Conservation (phyloP, 2,329 filamentous ascomycete genomes). For the Leptographium lundbergii region DNA sequence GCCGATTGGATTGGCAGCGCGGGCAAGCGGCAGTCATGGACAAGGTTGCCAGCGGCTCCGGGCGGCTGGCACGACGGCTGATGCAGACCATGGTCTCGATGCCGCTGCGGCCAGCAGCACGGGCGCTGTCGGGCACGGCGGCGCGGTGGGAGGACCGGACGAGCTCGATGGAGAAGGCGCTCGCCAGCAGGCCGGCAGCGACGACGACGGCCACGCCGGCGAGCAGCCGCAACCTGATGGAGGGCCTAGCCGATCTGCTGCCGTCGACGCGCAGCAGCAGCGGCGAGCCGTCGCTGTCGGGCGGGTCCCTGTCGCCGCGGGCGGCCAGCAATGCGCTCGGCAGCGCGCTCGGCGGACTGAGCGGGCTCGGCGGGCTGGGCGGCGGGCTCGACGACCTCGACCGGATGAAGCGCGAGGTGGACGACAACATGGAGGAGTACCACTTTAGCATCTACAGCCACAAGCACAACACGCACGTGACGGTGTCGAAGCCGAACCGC, state of each 20-base stretch:
- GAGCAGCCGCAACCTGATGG: constrained; percentile 8
- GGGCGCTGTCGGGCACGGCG: background rate
- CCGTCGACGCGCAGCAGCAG: background rate
- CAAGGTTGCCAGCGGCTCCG: constrained; percentile 26
- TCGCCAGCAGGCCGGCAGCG: background rate
- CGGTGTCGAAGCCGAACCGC: constrained; percentile 69
- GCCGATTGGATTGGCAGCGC: background rate
- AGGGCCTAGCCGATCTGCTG: constrained; percentile 11
- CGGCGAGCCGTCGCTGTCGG: background rate
- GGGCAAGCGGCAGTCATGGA: constrained; percentile 23
- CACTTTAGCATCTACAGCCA: constrained; percentile 78
- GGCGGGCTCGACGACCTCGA: constrained; percentile 8
- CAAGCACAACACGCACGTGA: constrained; percentile 94
- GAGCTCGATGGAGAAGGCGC: background rate
- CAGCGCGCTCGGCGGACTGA: background rate
- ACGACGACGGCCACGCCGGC: background rate
- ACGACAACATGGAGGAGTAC: constrained; percentile 41
- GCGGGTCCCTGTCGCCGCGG: background rate
- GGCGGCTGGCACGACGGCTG: constrained; percentile 28
- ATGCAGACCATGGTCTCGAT: constrained; percentile 19
- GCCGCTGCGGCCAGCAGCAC: background rate
- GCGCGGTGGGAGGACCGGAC: background rate
- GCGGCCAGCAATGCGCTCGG: background rate
- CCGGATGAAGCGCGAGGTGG: constrained; percentile 14
- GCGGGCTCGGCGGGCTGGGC: background rate